Conservation (phyloP, 495 filamentous ascomycete genomes). For the Talaromyces adpressus region DNA sequence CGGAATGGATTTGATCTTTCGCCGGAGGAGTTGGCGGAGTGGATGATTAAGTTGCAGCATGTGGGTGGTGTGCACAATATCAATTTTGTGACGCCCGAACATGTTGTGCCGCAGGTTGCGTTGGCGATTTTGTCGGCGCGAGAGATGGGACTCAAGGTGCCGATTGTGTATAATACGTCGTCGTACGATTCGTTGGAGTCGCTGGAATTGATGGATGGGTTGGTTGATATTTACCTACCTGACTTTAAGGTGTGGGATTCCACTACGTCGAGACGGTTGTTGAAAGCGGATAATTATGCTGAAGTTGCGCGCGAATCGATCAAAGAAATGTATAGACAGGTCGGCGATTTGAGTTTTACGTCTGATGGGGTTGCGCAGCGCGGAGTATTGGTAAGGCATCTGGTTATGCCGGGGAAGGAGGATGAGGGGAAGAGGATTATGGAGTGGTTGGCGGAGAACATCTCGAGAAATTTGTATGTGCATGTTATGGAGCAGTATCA, state of each 20-base stretch:
- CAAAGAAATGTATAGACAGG: slow-evolving; percentile 67
- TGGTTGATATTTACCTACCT: slow-evolving; percentile 72
- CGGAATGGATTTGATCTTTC: slow-evolving; percentile 68
- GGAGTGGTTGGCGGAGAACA: slow-evolving; percentile 57
- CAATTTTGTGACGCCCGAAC: slow-evolving; percentile 71
- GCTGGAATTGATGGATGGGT: slow-evolving; percentile 58
- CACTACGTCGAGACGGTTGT: slow-evolving; percentile 53
- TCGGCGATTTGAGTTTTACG: slow-evolving; percentile 71
- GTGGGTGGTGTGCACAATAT: slow-evolving; percentile 70
- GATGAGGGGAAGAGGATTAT: slow-evolving; percentile 63
- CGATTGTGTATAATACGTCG: slow-evolving; percentile 74
- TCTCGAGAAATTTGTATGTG: slow-evolving; percentile 62
- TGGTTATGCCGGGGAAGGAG: slow-evolving; percentile 72
- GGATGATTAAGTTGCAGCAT: slow-evolving; percentile 67
- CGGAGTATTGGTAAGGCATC: slow-evolving; percentile 63
- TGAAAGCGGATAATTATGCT: slow-evolving; percentile 69
- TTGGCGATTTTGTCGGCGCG: slow-evolving; percentile 61
- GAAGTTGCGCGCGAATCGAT: slow-evolving; percentile 61
- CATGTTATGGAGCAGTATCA: slow-evolving; percentile 77
- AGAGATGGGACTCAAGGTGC: slow-evolving; percentile 57
- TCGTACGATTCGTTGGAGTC: slow-evolving; percentile 65
- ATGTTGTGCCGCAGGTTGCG: slow-evolving; percentile 71
- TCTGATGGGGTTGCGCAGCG: slow-evolving; percentile 67
- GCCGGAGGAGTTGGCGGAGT: slow-evolving; percentile 65
- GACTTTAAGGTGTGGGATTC: slow-evolving; percentile 73